Percentiles rank a stretch among this genome's conserved stretches.
Conservation (phyloP, 257 asterid species). For the Gynochthodes officinalis region DNA sequence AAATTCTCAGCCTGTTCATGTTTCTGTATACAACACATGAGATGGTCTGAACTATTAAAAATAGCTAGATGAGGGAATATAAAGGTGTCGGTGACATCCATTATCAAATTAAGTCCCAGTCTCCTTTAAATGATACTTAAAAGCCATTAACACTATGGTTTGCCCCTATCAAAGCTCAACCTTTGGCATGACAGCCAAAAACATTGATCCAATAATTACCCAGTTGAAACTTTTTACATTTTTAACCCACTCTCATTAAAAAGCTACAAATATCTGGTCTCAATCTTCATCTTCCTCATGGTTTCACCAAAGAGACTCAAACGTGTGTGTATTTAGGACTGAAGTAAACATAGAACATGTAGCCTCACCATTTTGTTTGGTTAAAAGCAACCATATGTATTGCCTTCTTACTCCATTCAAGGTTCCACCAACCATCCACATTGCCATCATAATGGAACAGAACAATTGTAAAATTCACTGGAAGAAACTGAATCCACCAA, state of each 20-base stretch:
- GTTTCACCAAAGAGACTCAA: neutral
- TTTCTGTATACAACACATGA: neutral
- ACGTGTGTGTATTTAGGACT: neutral
- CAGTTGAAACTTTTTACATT: neutral
- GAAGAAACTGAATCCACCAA: slow-evolving; percentile 72
- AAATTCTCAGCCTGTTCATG: neutral
- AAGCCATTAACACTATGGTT: neutral
- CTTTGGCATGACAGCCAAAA: neutral
- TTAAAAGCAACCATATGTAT: slow-evolving; percentile 81
- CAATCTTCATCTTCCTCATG: neutral
- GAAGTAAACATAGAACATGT: neutral
- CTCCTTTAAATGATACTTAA: neutral
- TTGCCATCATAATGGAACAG: slow-evolving; percentile 93
- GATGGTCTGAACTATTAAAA: neutral
- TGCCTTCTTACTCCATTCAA: slow-evolving; percentile 84
- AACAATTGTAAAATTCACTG: slow-evolving; percentile 76
- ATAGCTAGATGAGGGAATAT: neutral
- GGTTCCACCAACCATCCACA: slow-evolving; percentile 85
- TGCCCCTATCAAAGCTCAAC: neutral
- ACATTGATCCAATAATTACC: neutral
- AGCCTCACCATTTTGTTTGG: slow-evolving; percentile 90
- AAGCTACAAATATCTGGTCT: neutral
- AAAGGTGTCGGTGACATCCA: neutral
- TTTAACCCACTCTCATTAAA: neutral
- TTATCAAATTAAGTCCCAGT: neutral